Conservation (phyloP, 106 monocot species). For the Apostasia shenzhenica region DNA sequence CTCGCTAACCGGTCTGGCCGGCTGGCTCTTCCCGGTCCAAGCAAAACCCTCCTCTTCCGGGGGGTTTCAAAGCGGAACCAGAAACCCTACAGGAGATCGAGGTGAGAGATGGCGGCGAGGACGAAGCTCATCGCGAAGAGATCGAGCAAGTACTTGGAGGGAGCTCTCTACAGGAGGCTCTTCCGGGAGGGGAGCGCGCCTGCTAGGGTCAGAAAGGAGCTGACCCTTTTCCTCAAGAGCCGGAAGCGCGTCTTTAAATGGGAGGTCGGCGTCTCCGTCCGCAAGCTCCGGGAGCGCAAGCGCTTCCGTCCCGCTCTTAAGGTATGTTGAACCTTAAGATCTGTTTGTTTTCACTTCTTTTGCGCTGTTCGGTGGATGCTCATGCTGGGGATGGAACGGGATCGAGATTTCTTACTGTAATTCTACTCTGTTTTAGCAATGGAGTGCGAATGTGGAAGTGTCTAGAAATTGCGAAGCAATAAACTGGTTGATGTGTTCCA, state of each 20-base stretch:
- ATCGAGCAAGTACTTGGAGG: conserved; percentile 88
- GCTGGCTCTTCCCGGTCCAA: no score
- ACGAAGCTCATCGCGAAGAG: conserved; percentile 53
- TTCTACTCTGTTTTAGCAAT: no score
- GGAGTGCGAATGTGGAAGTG: no score
- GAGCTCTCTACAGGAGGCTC: conserved; percentile 70
- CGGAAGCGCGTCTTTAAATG: conserved; percentile 88
- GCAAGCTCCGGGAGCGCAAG: conserved; percentile 65
- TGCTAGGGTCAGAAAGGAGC: conserved; percentile 47
- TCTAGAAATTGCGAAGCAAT: no score
- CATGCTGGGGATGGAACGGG: no score
- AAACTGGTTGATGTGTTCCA: no score
- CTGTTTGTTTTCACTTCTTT: no score
- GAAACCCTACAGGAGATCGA: not conserved
- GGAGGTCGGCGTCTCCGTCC: conserved; percentile 88
- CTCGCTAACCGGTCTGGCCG: no score
- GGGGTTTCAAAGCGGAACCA: not conserved
- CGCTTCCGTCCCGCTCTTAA: conserved; percentile 76
- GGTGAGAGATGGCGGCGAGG: conserved; percentile 13
- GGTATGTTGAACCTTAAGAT: conserved; percentile 19
- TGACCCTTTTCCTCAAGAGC: conserved; percentile 75
- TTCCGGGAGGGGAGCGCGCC: conserved; percentile 62
- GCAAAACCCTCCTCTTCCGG: not conserved
- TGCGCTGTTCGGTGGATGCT: no score
- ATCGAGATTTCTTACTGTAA: no score